A percentile compares a stretch with the other conserved stretches of the same genome.
Conservation (phyloP, 2,329 filamentous ascomycete species). For the Phyllosticta capitalensis region DNA sequence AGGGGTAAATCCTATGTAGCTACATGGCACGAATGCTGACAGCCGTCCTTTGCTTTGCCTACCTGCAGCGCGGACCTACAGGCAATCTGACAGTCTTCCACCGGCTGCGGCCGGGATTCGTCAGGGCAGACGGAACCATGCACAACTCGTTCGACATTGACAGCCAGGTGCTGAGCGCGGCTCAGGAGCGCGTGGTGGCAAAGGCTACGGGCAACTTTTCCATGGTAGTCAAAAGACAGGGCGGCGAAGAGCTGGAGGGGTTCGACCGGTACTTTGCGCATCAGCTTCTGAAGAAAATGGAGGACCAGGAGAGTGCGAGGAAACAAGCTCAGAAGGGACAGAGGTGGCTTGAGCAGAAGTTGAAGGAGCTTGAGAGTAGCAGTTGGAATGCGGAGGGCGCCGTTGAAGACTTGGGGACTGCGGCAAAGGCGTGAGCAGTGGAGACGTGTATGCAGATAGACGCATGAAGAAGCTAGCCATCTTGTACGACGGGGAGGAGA, state of each 20-base stretch:
- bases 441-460: not conserved
- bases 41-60: not conserved
- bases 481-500: not conserved
- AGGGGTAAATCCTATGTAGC: no score
- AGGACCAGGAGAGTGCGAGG: conserved; percentile 50
- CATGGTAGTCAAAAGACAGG: conserved; percentile 56
- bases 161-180: not conserved
- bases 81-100: not conserved
- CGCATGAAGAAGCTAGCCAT: not conserved
- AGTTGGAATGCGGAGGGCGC: conserved; percentile 68
- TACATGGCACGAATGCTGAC: not conserved
- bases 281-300: conserved; percentile 50
- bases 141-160: not conserved
- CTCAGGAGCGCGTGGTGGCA: conserved; percentile 54
- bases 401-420: conserved; percentile 52
- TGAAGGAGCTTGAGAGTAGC: conserved; percentile 55
- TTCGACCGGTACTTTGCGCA: conserved; percentile 53
- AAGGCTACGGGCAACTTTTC: conserved; percentile 66
- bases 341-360: conserved; percentile 45
- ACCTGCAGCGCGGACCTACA: not conserved
- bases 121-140: not conserved
- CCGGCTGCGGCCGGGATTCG: not conserved
- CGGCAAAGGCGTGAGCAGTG: conserved; percentile 12
- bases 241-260: conserved; percentile 52
- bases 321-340: conserved; percentile 44